Percentiles rank a stretch among this genome's conserved stretches.
Evolutionary conservation across 108 stramenopile species (phyloP).

Genomic region (Fistulifera pelliculosa): DNA sequence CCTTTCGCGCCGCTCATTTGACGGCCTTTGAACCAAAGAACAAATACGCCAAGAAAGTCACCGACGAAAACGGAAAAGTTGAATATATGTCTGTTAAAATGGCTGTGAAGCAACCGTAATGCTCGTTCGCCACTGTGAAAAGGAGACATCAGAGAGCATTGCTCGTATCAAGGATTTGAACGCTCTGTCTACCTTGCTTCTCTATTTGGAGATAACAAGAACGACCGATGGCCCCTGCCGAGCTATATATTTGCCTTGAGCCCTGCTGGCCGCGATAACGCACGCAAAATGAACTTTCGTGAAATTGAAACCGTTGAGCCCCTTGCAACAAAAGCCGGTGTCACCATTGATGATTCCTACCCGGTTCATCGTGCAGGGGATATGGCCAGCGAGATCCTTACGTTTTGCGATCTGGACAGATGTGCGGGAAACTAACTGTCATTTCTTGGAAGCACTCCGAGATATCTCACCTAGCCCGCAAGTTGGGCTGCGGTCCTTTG

Average conservation of each 20-base stretch:
- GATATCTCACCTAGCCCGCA: slow-evolving; percentile 17
- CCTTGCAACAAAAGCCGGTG: slow-evolving; percentile 9
- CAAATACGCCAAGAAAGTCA: neutral
- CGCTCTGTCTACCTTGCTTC: slow-evolving; percentile 23
- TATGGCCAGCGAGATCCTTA: slow-evolving; percentile 12
- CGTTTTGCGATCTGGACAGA: slow-evolving; percentile 12
- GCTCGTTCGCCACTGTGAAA: slow-evolving; percentile 26
- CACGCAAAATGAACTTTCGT: slow-evolving; percentile 18
- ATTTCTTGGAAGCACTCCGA: slow-evolving; percentile 30
- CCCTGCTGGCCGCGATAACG: slow-evolving; percentile 12
- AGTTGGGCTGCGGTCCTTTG: slow-evolving; percentile 24
- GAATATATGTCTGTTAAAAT: neutral
- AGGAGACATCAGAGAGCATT: slow-evolving; percentile 25
- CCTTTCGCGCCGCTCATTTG: slow-evolving; percentile 18
- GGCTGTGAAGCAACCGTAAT: slow-evolving; percentile 13
- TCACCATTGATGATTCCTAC: slow-evolving; percentile 16
- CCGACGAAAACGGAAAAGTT: neutral
- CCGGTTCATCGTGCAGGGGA: neutral
- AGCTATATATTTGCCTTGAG: slow-evolving; percentile 22
- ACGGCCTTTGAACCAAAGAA: slow-evolving; percentile 11
- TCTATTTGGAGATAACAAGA: slow-evolving; percentile 22
- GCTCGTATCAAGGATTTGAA: slow-evolving; percentile 23
- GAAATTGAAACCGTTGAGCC: slow-evolving; percentile 26
- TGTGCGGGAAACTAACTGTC: slow-evolving; percentile 29
- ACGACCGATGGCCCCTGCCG: slow-evolving; percentile 27